A percentile compares a stretch with the other conserved stretches of the same genome.
Conservation (phyloP, 2,329 filamentous ascomycete species). For the Talaromyces sp. region DNA sequence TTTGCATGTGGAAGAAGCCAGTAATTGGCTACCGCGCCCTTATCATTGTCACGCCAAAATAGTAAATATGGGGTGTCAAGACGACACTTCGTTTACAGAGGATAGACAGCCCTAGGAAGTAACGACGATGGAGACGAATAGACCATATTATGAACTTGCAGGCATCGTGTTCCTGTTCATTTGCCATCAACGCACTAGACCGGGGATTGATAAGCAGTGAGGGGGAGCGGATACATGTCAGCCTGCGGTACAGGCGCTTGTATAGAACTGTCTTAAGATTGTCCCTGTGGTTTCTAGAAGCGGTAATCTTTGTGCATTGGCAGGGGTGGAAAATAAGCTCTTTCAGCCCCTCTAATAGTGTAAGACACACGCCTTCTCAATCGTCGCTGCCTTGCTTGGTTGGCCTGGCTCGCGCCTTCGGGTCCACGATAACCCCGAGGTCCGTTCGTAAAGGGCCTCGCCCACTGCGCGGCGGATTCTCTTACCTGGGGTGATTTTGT, state of each 20-base stretch:
- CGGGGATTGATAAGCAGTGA: background rate
- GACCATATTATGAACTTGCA: background rate
- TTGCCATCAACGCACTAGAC: background rate
- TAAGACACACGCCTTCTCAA: no score
- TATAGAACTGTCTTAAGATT: background rate
- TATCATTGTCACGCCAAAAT: no score
- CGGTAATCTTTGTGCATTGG: background rate
- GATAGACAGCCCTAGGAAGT: no score
- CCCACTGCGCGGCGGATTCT: background rate
- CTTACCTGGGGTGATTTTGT: background rate
- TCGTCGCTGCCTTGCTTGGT: background rate
- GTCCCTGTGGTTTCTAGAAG: background rate
- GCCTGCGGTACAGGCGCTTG: background rate
- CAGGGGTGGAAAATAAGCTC: background rate
- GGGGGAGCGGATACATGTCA: background rate
- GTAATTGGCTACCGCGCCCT: no score
- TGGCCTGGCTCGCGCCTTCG: background rate
- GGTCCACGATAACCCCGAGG: background rate
- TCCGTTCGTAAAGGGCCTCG: background rate
- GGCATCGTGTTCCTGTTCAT: background rate
- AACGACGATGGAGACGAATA: no score
- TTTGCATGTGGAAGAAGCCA: no score
- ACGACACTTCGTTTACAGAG: no score
- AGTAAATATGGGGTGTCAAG: no score
- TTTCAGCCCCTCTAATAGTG: background rate